Percentiles rank a stretch among this genome's conserved stretches.
These are phyloP conservation scores for Lycium ferocissimum DNA, from an alignment of 257 asterid genomes.

Conservation along the genomic window DNA sequence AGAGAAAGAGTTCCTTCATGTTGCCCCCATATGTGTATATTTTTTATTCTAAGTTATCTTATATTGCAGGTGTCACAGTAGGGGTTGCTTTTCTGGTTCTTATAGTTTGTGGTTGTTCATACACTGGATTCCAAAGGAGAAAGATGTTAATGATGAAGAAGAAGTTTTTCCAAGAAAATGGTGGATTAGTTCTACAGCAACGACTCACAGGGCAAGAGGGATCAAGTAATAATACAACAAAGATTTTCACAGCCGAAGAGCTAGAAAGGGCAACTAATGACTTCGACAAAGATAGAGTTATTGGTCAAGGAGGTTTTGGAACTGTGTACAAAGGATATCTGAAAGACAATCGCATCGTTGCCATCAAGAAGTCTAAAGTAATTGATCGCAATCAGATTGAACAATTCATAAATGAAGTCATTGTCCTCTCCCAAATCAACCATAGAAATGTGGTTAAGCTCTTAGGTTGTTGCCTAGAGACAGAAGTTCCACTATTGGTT, in stretches of 20 bases:
- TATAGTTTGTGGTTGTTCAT: neutral
- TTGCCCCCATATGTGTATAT: neutral
- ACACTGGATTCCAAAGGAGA: neutral
- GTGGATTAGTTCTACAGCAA: neutral
- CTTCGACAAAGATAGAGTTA: constrained; percentile 10
- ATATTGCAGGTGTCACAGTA: neutral
- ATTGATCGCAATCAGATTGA: neutral
- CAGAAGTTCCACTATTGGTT: constrained; percentile 46
- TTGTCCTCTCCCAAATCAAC: too few relatives aligned
- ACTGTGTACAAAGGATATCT: constrained; percentile 33
- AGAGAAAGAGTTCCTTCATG: neutral
- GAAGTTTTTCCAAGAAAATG: constrained; percentile 20
- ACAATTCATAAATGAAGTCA: too few relatives aligned
- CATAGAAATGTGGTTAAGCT: too few relatives aligned
- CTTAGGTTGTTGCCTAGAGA: too few relatives aligned
- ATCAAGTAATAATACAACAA: neutral
- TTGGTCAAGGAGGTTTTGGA: constrained; percentile 31
- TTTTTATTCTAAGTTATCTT: neutral
- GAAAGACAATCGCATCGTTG: neutral
- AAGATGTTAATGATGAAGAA: neutral
- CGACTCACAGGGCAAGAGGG: neutral
- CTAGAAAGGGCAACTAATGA: constrained; percentile 27
- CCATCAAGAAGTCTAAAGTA: constrained; percentile 27
- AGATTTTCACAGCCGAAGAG: constrained; percentile 24
- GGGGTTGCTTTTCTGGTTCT: neutral